Evolutionary conservation across 371 early-diverging fungal species (phyloP), one percentile per base, ranked within the genome.

Genomic region (Batrachochytrium dendrobatidis): DNA sequence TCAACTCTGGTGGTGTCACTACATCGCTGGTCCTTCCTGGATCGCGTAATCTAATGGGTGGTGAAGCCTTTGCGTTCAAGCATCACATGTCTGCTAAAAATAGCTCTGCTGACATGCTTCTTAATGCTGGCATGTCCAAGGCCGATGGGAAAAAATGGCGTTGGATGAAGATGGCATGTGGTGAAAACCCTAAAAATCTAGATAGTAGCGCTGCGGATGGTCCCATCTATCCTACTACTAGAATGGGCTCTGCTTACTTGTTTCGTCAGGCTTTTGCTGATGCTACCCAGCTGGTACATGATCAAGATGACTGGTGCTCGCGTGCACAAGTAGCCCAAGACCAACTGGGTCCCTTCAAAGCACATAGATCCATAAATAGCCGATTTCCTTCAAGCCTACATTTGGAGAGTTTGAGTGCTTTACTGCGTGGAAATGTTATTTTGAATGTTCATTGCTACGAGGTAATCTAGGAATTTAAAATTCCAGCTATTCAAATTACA

Each of bases 161-260:
- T 7, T 91, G 83, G 66, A 85, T 89, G 86, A 91, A 91, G 70
- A 87, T 88, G 86, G 89, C 91, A 2, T 89, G 87, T 62, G 91
- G 91, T 22, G 91, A 91, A 67, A 91, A 89, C 67, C 84, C 87
- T 24, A 90, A 89, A 65, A 24, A 63, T 0, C 60, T 69, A 10
- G 75, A 76, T 52, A 67, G 69, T 10, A 49, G 54, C 3, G 53
- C 39, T 15, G 39, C 39, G n/a, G n/a, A 33, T 18, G 49, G 39
- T 50, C 60, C 66, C 68, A 71, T 51, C 8, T 64, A 80, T 61
- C 85, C 84, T 18, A 66, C 63, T 3, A 74, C 79, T 49, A 81
- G 90, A 54, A 68, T 91, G 39, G 91, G 91, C 28, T 76, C 77
- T 60, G 87, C 80, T 1, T 91, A 81, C 70, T 70, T 86, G 28